phyloP scores from a whole-genome alignment of 2,329 filamentous ascomycete genomes.

The Didymella exigua region DNA sequence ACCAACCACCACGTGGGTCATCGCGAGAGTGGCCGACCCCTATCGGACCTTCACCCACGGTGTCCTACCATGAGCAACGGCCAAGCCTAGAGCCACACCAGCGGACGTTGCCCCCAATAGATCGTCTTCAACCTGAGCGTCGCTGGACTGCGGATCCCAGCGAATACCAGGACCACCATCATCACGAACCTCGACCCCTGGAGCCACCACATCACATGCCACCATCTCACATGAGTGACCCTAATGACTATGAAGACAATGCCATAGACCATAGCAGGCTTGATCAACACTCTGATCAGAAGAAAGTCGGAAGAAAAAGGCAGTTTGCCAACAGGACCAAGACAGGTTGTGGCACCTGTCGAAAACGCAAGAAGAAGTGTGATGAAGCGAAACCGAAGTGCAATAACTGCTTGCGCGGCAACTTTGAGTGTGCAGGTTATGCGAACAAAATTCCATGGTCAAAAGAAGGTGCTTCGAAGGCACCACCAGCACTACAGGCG shows the following conservation, averaged over 20 bases:
- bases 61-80: slow-evolving; percentile 6
- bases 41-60: slow-evolving; percentile 6
- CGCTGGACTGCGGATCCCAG: slow-evolving; percentile 40
- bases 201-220: slow-evolving; percentile 24
- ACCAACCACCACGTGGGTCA: slow-evolving; percentile 5
- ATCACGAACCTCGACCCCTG: slow-evolving; percentile 26
- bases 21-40: slow-evolving; percentile 10
- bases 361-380: slow-evolving; percentile 95
- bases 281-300: slow-evolving; percentile 56
- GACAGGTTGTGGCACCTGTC: slow-evolving; percentile 91
- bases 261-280: slow-evolving; percentile 50
- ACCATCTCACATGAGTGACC: slow-evolving; percentile 17
- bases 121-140: slow-evolving; percentile 33
- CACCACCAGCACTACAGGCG: slow-evolving; percentile 74
- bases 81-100: slow-evolving; percentile 11
- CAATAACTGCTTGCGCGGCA: slow-evolving; percentile 89
- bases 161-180: slow-evolving; percentile 35
- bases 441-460: slow-evolving; percentile 78
- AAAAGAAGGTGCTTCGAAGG: slow-evolving; percentile 69
- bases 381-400: slow-evolving; percentile 93
- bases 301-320: slow-evolving; percentile 43
- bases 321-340: slow-evolving; percentile 96
- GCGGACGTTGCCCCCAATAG: slow-evolving; percentile 36
- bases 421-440: slow-evolving; percentile 91
- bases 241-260: slow-evolving; percentile 25